phyloP scores from a whole-genome alignment of 75 land plant genomes.

The Picea sitchensis region DNA sequence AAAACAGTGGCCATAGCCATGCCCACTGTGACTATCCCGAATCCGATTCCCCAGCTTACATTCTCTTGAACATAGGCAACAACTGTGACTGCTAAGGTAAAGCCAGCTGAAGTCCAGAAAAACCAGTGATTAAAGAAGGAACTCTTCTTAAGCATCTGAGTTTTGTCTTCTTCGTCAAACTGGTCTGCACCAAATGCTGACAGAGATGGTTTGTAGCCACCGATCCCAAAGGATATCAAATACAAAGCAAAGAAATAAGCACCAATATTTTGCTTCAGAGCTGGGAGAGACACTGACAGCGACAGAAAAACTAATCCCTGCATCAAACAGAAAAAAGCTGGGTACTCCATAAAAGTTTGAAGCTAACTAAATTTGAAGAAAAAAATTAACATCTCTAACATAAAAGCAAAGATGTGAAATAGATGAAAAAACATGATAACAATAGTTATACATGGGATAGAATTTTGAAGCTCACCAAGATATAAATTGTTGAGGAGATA shows the following conservation, averaged over 20 bases:
- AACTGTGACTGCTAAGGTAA: constrained; percentile 15
- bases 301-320: constrained; percentile 64
- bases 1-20: constrained; percentile 27
- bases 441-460: neutral
- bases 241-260: constrained; percentile 66
- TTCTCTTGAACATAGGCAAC: constrained; percentile 27
- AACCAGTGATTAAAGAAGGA: constrained; percentile 45
- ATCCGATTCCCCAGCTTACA: constrained; percentile 42
- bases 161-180: constrained; percentile 45
- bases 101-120: constrained; percentile 8
- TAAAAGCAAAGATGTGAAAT: no score
- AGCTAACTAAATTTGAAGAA: no score
- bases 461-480: constrained; percentile 41
- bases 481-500: constrained; percentile 51
- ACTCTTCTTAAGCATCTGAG: constrained; percentile 41
- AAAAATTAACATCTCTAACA: no score
- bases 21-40: constrained; percentile 26
- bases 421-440: no score
- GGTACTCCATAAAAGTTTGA: no score
- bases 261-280: constrained; percentile 53
- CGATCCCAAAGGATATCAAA: constrained; percentile 38
- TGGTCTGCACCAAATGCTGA: constrained; percentile 65
- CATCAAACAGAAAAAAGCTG: neutral
- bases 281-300: constrained; percentile 49
- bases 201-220: constrained; percentile 41